Evolutionary conservation across 2,329 filamentous ascomycete species (phyloP).

Genomic region (Myriosclerotinia scirpicola): DNA sequence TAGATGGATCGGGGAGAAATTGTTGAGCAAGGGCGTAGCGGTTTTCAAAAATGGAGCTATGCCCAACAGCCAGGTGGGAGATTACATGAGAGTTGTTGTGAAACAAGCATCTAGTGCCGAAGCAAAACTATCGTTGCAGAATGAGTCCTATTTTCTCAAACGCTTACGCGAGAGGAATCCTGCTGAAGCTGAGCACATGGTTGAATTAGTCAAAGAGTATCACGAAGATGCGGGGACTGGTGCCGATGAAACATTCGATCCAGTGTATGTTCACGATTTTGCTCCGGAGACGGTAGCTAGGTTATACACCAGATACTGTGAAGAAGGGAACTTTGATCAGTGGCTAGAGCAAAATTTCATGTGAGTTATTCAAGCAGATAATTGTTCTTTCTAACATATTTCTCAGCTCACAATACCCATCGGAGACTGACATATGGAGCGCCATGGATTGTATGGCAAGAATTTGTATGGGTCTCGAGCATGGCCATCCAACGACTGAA

Average conservation of each 20-base stretch:
- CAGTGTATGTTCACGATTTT: constrained; percentile 2
- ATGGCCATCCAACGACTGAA: not conserved
- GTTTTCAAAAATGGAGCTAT: not conserved
- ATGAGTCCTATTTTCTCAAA: not conserved
- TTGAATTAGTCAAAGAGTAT: not conserved
- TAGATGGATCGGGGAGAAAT: not conserved
- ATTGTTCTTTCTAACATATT: too few species aligned
- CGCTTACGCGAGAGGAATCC: too few species aligned
- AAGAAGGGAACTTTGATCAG: not conserved
- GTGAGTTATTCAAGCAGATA: not conserved
- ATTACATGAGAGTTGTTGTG: not conserved
- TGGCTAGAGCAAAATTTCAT: not conserved
- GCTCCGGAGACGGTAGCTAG: not conserved
- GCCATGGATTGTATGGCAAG: not conserved
- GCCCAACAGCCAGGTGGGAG: accelerated
- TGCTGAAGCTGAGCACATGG: not conserved
- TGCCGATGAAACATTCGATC: not conserved
- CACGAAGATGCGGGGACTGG: constrained; percentile 1
- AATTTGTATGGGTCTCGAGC: not conserved
- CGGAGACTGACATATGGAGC: constrained; percentile 1
- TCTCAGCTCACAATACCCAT: not conserved
- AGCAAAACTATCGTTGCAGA: not conserved
- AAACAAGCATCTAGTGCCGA: not conserved
- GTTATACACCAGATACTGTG: not conserved
- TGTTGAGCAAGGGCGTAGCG: not conserved